phyloP scores from a whole-genome alignment of 2,329 filamentous ascomycete species.

The Xylariaceae sp. region DNA sequence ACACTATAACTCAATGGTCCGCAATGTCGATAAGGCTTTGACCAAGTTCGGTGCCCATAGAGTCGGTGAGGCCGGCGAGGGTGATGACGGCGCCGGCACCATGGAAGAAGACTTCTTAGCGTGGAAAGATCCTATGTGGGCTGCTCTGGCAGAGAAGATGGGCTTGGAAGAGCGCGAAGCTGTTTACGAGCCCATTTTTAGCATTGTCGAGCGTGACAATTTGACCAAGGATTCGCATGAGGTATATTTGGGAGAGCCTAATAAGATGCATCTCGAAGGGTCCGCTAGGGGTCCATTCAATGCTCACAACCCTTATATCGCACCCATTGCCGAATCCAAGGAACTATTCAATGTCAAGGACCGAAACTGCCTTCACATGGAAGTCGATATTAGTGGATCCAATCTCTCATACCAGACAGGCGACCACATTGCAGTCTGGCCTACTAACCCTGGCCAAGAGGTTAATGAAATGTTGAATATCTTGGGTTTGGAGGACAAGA shows the following conservation, averaged over 20 bases:
- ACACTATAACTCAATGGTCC: conserved; percentile 99
- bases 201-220: conserved; percentile 76
- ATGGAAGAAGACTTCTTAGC: conserved; percentile 99
- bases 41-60: conserved; percentile 82
- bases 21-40: conserved; percentile 83
- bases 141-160: conserved; percentile 81
- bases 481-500: conserved; percentile 77
- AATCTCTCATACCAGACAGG: conserved; percentile 94
- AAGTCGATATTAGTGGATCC: conserved; percentile 88
- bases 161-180: conserved; percentile 92
- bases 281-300: conserved; percentile 88
- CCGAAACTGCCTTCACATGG: conserved; percentile 95
- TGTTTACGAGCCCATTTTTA: conserved; percentile 92
- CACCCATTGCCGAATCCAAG: conserved; percentile 87
- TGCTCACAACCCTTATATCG: conserved; percentile 95
- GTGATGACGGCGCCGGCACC: conserved; percentile 95
- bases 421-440: conserved; percentile 97
- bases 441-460: conserved; percentile 90
- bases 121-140: conserved; percentile 99
- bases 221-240: conserved; percentile 76
- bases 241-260: conserved; percentile 95
- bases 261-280: conserved; percentile 92
- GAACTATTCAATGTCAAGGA: conserved; percentile 91
- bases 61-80: conserved; percentile 89
- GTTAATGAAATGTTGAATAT: conserved; percentile 88